Conservation (phyloP, 805 yeast species). For the Lachancea sp. region DNA sequence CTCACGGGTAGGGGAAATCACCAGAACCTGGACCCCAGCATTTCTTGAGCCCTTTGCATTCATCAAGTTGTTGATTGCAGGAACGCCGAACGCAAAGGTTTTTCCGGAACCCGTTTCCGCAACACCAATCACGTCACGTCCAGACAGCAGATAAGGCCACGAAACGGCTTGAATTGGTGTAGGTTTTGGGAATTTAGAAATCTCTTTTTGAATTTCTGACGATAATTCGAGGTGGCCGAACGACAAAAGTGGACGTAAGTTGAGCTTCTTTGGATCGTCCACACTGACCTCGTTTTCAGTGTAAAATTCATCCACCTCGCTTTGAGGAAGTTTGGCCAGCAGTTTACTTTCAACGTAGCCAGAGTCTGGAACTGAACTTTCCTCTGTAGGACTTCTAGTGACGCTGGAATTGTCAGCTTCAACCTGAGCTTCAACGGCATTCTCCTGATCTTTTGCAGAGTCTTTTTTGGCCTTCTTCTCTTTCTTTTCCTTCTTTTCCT, state of each 20-base stretch:
- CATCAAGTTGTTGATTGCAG: slow-evolving; percentile 73
- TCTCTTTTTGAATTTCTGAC: slow-evolving; percentile 48
- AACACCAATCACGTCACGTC: slow-evolving; percentile 88
- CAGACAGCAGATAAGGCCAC: slow-evolving; percentile 82
- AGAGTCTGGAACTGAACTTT: background rate
- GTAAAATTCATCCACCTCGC: slow-evolving; percentile 57
- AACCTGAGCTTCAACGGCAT: slow-evolving; percentile 34
- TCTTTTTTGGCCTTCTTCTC: slow-evolving; percentile 33
- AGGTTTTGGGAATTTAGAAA: slow-evolving; percentile 76
- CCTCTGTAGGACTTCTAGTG: background rate
- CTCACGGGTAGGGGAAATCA: slow-evolving; percentile 95
- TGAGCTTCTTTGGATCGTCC: slow-evolving; percentile 54
- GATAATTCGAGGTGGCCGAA: slow-evolving; percentile 58
- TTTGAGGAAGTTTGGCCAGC: slow-evolving; percentile 39
- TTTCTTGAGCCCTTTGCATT: slow-evolving; percentile 20
- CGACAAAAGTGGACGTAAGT: slow-evolving; percentile 60
- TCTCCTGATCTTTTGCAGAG: slow-evolving; percentile 30
- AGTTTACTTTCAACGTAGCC: slow-evolving; percentile 37
- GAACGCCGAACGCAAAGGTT: slow-evolving; percentile 95
- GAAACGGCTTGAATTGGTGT: slow-evolving; percentile 93
- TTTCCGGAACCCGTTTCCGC: slow-evolving; percentile 99
- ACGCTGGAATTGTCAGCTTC: slow-evolving; percentile 23
- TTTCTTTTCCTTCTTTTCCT: slow-evolving; percentile 17
- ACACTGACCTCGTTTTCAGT: slow-evolving; percentile 69
- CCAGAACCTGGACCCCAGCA: slow-evolving; percentile 56